Percentiles rank a stretch among this genome's conserved stretches.
phyloP scores from a whole-genome alignment of 2,329 filamentous ascomycete genomes.

The Aspergillus terreus region DNA sequence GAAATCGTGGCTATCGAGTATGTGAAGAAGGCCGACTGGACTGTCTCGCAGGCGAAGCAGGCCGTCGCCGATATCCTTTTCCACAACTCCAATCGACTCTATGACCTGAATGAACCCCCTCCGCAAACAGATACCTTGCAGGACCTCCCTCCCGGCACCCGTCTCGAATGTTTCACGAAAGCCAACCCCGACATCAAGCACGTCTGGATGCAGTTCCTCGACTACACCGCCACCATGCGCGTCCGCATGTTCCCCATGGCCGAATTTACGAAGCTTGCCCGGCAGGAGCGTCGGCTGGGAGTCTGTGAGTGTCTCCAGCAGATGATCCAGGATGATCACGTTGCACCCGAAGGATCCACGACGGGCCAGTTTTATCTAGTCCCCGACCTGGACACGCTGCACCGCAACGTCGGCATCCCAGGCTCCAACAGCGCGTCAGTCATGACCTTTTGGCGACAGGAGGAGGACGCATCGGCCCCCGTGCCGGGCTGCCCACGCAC shows the following conservation, averaged over 20 bases:
- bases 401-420: conserved; percentile 51
- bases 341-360: conserved; percentile 50
- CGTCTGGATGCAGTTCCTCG: conserved; percentile 71
- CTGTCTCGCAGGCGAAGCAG: conserved; percentile 57
- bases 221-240: conserved; percentile 68
- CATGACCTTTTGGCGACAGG: conserved; percentile 62
- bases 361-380: conserved; percentile 65
- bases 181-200: conserved; percentile 57
- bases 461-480: conserved; percentile 43
- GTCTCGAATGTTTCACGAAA: conserved; percentile 47
- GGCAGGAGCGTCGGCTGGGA: conserved; percentile 50
- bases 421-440: conserved; percentile 59
- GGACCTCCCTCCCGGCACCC: conserved; percentile 11
- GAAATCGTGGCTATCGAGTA: conserved; percentile 66
- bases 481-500: conserved; percentile 63
- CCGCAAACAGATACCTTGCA: conserved; percentile 12
- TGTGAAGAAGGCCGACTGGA: conserved; percentile 61
- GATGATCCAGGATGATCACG: conserved; percentile 63
- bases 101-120: conserved; percentile 53
- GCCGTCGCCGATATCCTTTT: conserved; percentile 69
- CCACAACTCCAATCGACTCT: conserved; percentile 72
- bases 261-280: conserved; percentile 49
- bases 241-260: conserved; percentile 65
- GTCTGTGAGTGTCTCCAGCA: conserved; percentile 64
- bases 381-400: conserved; percentile 63